Base-by-base conservation (phyloP, 495 filamentous ascomycete species). In the Penicillium ucsense region DNA sequence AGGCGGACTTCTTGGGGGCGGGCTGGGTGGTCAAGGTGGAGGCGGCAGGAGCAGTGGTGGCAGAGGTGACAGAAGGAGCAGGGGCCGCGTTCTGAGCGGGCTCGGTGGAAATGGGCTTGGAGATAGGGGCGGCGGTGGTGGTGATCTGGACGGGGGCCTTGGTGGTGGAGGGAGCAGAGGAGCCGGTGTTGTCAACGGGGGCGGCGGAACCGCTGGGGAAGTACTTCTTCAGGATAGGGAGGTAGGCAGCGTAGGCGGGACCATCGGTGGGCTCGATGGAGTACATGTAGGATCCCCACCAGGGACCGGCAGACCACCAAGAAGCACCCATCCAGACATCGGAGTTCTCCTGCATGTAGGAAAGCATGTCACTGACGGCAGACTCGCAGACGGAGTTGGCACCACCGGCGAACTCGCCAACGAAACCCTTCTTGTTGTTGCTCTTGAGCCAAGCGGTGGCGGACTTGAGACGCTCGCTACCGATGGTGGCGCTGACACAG, bases 321-420 rank as follows among this genome's bases (percentile, higher is more conserved):
- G 79, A 44, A 47, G 74, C 84, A 1, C 84, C 84, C 31, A 73
- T 71, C 85, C 85, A 88, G 31, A 86, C 81, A 49, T 86, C 84
- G 27, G 62, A 73, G 57, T 81, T 80, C 11, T 70, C 70, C 6
- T 62, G 54, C 70, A 88, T 70, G 58, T 76, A 72, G 34, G 63
- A 56, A 46, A 89, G 66, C 73, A 87, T 78, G 31, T 77, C 82
- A 52, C 76, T 72, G 29, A 88, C 64, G 12, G 84, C 84, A 3
- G 54, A 48, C 65, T 85, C 70, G 58, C 85, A 89, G 50, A 70
- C 72, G 0, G 70, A 52, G 59, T 88, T 88, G 47, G 75, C 68
- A 30, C 83, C 85, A 41, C 79, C 85, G 8, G 83, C 84, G 41
- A 83, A 83, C 67, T 88, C 85, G 28, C 85, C 85, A 35, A 89